Evolutionary conservation across 495 filamentous ascomycete species (phyloP), one percentile per base, ranked within the genome.

Genomic region (Trichocladium uniseriatum): DNA sequence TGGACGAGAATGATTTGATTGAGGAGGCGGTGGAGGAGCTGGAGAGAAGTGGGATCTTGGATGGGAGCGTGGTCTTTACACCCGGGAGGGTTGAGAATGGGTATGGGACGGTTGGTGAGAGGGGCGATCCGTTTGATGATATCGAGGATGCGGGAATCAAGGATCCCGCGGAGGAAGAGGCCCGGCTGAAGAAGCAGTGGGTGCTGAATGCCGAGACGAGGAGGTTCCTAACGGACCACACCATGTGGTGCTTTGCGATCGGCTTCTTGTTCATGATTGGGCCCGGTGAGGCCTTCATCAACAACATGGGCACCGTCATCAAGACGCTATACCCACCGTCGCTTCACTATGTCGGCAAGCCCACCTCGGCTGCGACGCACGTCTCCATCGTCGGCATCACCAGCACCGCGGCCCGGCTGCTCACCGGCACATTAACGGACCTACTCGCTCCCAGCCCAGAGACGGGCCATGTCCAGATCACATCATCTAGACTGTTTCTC

Each of bases 201-300:
- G 72, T 95, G 18, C 74, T 96, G 41, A 95, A 96, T 53, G 82
- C 83, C 29, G 91, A 92, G 55, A 96, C 91, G 2, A 73, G 79
- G 3, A 69, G 78, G 6, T 98, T 95, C 64, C 75, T 98, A 24
- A 71, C 74, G 34, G 92, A 98, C 54, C 80, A 77, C 48, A 94
- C 88, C 10, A 95, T 97, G 91, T 97, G 92, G 92, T 86, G 77
- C 69, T 79, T 98, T 49, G 87, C 89, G 0, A 64, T 81, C 2
- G 92, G 91, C 19, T 94, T 98, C 69, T 94, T 96, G 76, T 75
- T 96, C 53, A 86, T 94, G 51, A 88, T 86, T 43, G 92, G 92
- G 3, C 90, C 92, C 0, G 90, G 91, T 16, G 92, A 98, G 71
- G 83, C 89, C 8, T 98, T 95, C 66, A 89, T 96, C 59, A 98